Conservation (phyloP, 2,329 filamentous ascomycete species). For the Mycogone perniciosa region DNA sequence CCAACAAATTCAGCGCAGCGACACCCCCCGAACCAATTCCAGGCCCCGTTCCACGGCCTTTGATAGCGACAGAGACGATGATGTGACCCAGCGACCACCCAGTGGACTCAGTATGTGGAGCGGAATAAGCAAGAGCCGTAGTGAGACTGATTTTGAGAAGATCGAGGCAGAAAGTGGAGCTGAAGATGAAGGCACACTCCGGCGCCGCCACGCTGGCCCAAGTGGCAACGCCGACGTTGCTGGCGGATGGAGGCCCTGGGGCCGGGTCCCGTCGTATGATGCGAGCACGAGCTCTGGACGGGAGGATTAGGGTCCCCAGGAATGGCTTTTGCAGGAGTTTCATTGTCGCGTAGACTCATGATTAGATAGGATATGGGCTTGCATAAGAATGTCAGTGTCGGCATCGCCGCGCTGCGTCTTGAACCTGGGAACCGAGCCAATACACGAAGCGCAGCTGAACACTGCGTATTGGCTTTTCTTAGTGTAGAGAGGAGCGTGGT, state of each 20-base stretch:
- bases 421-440: not conserved
- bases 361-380: not conserved
- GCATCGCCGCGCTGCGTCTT: too few relatives aligned
- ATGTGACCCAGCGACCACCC: constrained; percentile 35
- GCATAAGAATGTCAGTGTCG: not conserved
- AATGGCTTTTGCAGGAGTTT: constrained; percentile 24
- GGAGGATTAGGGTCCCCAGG: constrained; percentile 27
- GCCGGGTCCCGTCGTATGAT: constrained; percentile 29
- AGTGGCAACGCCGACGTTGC: constrained; percentile 19
- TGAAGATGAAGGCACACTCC: constrained; percentile 42
- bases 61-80: constrained; percentile 27
- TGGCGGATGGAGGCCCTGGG: constrained; percentile 45
- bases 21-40: constrained; percentile 24
- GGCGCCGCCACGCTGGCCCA: constrained; percentile 25
- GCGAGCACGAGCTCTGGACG: constrained; percentile 33
- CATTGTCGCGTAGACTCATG: constrained; percentile 16
- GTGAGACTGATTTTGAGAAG: constrained; percentile 84
- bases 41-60: constrained; percentile 16
- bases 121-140: constrained; percentile 70
- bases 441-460: not conserved
- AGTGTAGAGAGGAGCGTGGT: constrained; percentile 8
- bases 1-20: constrained; percentile 43
- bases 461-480: constrained; percentile 1
- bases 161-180: constrained; percentile 68
- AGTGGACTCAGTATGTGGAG: constrained; percentile 45